These are phyloP conservation scores for Voacanga thouarsii DNA, from an alignment of 257 asterid genomes.

Conservation along the genomic window DNA sequence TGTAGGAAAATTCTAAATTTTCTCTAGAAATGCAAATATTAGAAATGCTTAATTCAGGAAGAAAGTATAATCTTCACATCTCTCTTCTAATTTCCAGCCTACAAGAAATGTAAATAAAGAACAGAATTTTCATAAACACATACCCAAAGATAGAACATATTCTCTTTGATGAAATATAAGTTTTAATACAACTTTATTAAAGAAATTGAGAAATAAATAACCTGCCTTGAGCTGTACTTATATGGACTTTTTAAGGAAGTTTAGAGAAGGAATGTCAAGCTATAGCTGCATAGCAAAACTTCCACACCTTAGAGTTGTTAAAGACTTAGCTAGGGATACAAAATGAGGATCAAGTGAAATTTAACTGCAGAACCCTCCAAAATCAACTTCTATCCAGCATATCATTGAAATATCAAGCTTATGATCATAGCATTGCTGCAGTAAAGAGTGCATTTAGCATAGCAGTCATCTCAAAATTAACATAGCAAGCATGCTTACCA, in stretches of 20 bases:
- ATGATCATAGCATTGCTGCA: too few species aligned
- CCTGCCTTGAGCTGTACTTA: neutral
- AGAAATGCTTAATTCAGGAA: neutral
- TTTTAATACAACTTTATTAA: neutral
- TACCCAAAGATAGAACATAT: too few species aligned
- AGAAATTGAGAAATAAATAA: neutral
- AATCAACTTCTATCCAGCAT: neutral
- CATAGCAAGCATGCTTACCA: too few species aligned
- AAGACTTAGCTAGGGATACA: neutral
- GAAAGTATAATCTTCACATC: neutral
- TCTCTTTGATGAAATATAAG: neutral
- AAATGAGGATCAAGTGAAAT: constrained; percentile 3
- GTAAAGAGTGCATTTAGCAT: too few species aligned
- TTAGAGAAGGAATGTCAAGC: neutral
- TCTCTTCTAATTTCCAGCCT: neutral
- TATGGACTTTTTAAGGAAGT: neutral
- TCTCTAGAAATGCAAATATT: neutral
- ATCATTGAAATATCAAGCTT: neutral
- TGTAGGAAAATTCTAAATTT: neutral
- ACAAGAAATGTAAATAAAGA: neutral
- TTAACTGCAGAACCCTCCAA: neutral
- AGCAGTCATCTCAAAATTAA: too few species aligned
- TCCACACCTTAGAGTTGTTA: too few species aligned
- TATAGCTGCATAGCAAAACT: too few species aligned
- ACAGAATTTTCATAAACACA: neutral